Evolutionary conservation across 2,329 filamentous ascomycete species (phyloP).

Genomic region (Endoconidiophora polonica): DNA sequence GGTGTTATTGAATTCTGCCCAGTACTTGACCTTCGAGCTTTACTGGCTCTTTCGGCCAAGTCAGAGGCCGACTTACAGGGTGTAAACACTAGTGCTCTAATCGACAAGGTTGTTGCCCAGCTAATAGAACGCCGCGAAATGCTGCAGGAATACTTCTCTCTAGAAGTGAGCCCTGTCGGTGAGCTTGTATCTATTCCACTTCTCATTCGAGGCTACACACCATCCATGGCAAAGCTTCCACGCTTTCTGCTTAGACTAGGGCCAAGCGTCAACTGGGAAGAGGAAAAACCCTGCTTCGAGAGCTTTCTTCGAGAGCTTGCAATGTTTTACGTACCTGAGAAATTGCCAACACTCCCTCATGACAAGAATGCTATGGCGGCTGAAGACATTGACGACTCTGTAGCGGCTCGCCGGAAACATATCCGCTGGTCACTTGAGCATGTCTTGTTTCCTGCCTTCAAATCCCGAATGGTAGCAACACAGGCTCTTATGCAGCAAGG

Average conservation of each 20-base stretch:
- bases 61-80: conserved; percentile 38
- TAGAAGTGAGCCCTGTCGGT: conserved; percentile 65
- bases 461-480: conserved; percentile 67
- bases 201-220: conserved; percentile 75
- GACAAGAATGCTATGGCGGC: conserved; percentile 21
- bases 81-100: conserved; percentile 43
- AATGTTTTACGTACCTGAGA: conserved; percentile 78
- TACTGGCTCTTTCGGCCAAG: conserved; percentile 58
- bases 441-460: conserved; percentile 78
- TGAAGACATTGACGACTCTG: conserved; percentile 29
- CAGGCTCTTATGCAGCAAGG: conserved; percentile 54
- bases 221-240: conserved; percentile 71
- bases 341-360: conserved; percentile 41
- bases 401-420: conserved; percentile 46
- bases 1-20: conserved; percentile 67
- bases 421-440: conserved; percentile 67
- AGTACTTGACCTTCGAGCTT: conserved; percentile 50
- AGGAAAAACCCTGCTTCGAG: conserved; percentile 74
- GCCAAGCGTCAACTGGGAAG: conserved; percentile 71
- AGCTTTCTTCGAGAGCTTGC: conserved; percentile 76
- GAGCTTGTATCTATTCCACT: conserved; percentile 67
- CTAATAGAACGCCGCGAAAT: conserved; percentile 66
- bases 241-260: conserved; percentile 76
- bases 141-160: conserved; percentile 80
- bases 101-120: conserved; percentile 47